These are phyloP conservation scores for Ascocoryne sarcoides DNA, from an alignment of 2,329 filamentous ascomycete species.

Conservation along the genomic window DNA sequence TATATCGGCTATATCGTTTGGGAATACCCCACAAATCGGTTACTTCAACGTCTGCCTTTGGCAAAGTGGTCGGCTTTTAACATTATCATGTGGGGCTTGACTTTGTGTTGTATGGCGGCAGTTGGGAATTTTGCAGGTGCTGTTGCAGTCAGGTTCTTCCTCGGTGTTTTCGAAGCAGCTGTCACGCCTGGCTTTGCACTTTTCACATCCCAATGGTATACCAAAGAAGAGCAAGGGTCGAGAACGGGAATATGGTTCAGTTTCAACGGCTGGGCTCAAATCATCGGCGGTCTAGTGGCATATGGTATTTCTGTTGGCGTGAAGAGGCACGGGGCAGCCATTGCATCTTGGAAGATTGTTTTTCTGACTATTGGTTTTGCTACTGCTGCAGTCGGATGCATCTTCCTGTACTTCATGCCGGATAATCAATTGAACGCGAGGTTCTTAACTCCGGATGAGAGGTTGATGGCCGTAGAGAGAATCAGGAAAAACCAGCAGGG, in stretches of 20 bases:
- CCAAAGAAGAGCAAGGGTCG: slow-evolving; percentile 56
- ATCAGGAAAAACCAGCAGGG: slow-evolving; percentile 49
- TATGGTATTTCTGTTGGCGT: slow-evolving; percentile 52
- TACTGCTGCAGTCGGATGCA: slow-evolving; percentile 32
- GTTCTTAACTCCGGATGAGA: slow-evolving; percentile 36
- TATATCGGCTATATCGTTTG: slow-evolving; percentile 33
- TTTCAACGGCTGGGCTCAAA: slow-evolving; percentile 57
- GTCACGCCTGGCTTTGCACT: slow-evolving; percentile 62
- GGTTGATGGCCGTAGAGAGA: slow-evolving; percentile 36
- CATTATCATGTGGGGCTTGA: slow-evolving; percentile 52
- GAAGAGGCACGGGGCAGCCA: slow-evolving; percentile 39
- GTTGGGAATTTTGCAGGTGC: slow-evolving; percentile 51
- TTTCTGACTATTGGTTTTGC: slow-evolving; percentile 40
- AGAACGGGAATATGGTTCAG: slow-evolving; percentile 60
- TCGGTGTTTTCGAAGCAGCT: slow-evolving; percentile 59
- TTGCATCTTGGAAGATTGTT: slow-evolving; percentile 51
- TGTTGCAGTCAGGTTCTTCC: slow-evolving; percentile 56
- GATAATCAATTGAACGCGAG: slow-evolving; percentile 36
- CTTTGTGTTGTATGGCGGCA: slow-evolving; percentile 54
- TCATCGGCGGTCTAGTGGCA: slow-evolving; percentile 52
- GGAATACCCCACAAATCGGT: slow-evolving; percentile 27
- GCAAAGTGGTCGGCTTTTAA: slow-evolving; percentile 56
- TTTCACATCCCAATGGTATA: slow-evolving; percentile 65
- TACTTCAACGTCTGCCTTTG: slow-evolving; percentile 45
- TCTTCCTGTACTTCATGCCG: slow-evolving; percentile 37